A percentile compares a stretch with the other conserved stretches of the same genome.
Conservation (phyloP, 306 rosid genomes). For the Quercus cerris region DNA sequence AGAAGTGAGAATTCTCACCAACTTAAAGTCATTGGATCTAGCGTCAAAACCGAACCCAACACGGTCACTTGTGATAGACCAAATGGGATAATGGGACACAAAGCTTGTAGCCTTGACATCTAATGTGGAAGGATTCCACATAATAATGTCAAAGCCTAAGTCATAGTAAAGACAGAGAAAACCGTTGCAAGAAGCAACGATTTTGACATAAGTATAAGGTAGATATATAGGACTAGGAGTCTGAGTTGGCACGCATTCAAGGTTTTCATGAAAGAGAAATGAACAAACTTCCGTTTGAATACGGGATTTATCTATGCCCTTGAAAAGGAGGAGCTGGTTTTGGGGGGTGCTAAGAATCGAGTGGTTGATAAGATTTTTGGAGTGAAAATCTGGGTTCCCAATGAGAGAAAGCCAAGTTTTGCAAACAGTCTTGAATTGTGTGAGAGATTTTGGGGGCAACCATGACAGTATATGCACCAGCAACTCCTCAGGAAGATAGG, state of each 20-base stretch:
- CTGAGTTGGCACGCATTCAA: not conserved
- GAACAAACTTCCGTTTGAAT: not conserved
- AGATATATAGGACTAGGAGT: not conserved
- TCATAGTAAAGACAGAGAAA: not conserved
- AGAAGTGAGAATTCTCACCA: not conserved
- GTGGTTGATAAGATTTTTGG: not conserved
- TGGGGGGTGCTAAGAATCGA: not conserved
- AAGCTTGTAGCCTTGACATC: not conserved
- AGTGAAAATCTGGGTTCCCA: not conserved
- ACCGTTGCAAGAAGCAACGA: not conserved
- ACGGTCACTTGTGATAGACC: no score
- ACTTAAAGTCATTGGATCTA: not conserved
- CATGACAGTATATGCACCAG: not conserved
- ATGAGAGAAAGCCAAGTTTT: not conserved
- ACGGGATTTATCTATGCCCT: not conserved
- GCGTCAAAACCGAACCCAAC: not conserved
- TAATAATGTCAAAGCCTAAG: not conserved
- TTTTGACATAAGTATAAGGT: not conserved
- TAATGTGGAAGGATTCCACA: not conserved
- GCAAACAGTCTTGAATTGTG: not conserved
- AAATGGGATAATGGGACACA: not conserved
- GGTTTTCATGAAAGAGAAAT: not conserved
- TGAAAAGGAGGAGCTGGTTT: not conserved
- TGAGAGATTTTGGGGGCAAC: not conserved
- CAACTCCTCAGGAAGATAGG: not conserved